Conservation (phyloP, 1,139 yeast species). For the Saccharomyces hybrid region DNA sequence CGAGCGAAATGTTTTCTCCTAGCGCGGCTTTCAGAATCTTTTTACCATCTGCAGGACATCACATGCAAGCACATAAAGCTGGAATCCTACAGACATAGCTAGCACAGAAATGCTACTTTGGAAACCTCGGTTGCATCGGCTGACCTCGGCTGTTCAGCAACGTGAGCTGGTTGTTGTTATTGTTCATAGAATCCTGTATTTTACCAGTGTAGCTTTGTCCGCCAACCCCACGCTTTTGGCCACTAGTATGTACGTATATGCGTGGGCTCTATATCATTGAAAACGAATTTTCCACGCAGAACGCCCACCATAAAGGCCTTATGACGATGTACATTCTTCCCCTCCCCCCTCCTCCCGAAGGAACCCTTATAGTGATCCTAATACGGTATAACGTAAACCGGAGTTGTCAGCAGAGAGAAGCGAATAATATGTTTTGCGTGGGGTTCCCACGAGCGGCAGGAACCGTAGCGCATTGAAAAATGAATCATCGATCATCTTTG, state of each 20-base stretch:
- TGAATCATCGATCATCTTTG: background rate
- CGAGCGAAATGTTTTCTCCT: background rate
- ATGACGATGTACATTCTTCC: background rate
- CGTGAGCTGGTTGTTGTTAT: background rate
- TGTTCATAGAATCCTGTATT: background rate
- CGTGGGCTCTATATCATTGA: background rate
- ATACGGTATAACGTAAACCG: background rate
- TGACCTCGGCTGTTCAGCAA: background rate
- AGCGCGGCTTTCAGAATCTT: background rate
- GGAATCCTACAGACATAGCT: background rate
- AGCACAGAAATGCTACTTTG: background rate
- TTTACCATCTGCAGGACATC: background rate
- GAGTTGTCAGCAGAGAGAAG: background rate
- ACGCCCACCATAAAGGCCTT: background rate
- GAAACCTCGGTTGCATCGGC: background rate
- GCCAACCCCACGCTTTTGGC: background rate
- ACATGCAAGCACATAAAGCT: background rate
- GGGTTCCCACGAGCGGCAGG: background rate
- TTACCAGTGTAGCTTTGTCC: background rate
- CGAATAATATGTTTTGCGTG: background rate
- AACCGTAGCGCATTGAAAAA: background rate
- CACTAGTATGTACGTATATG: background rate
- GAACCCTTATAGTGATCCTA: background rate
- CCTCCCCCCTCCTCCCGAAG: background rate
- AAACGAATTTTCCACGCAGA: background rate